Percentiles rank a stretch among this genome's conserved stretches.
phyloP scores from a whole-genome alignment of 2,329 filamentous ascomycete genomes.

The Niveomyces coronatus region DNA sequence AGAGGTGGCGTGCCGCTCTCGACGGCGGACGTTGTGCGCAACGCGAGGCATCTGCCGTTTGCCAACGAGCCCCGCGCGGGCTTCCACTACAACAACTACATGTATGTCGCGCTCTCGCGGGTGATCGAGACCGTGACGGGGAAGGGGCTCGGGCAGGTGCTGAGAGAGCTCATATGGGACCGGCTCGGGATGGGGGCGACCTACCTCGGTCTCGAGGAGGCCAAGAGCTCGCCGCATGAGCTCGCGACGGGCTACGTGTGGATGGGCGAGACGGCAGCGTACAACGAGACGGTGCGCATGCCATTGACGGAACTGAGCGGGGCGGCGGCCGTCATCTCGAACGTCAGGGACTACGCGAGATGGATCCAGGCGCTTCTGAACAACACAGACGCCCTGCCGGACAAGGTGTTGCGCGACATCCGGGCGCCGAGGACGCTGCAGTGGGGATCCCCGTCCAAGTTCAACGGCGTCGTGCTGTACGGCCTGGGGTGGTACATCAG shows the following conservation, averaged over 20 bases:
- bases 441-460: too few species aligned
- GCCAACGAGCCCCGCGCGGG: constrained; percentile 28
- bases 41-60: constrained; percentile 31
- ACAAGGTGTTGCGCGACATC: constrained; percentile 17
- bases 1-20: constrained; percentile 18
- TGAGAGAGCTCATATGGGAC: constrained; percentile 26
- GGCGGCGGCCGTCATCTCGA: constrained; percentile 30
- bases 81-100: constrained; percentile 37
- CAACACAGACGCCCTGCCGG: constrained; percentile 14
- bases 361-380: constrained; percentile 20
- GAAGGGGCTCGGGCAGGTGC: constrained; percentile 23
- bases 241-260: constrained; percentile 30
- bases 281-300: constrained; percentile 17
- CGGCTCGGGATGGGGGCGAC: constrained; percentile 34
- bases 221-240: constrained; percentile 9
- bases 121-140: constrained; percentile 28
- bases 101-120: constrained; percentile 31
- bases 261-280: constrained; percentile 15
- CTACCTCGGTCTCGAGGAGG: constrained; percentile 17
- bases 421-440: constrained; percentile 19
- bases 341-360: constrained; percentile 26
- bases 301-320: constrained; percentile 22
- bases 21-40: constrained; percentile 20
- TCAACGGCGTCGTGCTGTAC: too few species aligned
- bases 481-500: too few species aligned